Base-by-base conservation (phyloP, 2,329 filamentous ascomycete genomes). In the Epichloe sibirici region DNA sequence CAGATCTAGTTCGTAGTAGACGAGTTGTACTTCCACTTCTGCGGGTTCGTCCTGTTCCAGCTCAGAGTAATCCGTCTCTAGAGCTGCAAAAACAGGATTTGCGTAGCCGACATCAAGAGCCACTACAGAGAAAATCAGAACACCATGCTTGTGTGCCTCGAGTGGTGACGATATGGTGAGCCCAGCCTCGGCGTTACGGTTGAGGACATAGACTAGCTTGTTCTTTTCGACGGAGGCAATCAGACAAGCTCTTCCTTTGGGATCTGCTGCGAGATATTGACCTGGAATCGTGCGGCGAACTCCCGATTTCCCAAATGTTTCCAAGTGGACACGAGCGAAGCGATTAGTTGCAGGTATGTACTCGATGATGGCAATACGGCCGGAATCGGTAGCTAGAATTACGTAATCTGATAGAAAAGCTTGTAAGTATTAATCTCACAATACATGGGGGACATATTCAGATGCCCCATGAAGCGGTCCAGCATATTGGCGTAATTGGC, bases 221-320 rank as follows among this genome's bases (percentile, higher is more conserved):
- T 97, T 98, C 79, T 98, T 98, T 73, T 98, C 94, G 53, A 90
- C 79, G 5, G 90, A 91, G 11, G 93, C 89, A 56, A 97, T 88
- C 66, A 98, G 77, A 65, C 91, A 95, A 52, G 94, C 94, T 72
- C 93, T 82, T 53, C 93, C 93, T 69, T 95, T 95, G 28, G 93
- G 93, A 64, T 98, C 93, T 50, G 88, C 88, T 5, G 90, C 91
- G 34, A 98, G 79, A 64, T 96, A 98, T 69, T 98, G 89, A 55
- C 93, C 93, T 3, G 94, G 93, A 45, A 98, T 82, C 39, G 96
- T 91, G 62, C 93, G 84, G 53, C 94, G 84, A 50, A 97, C 81
- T 37, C 93, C 93, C 5, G 91, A 97, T 71, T 98, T 98, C 59
- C 93, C 93, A 67, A 95, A 98, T 0, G 94, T 98, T 73, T 98